Conservation (phyloP, 345 rosid genomes). For the Euphorbia pulcherrima region DNA sequence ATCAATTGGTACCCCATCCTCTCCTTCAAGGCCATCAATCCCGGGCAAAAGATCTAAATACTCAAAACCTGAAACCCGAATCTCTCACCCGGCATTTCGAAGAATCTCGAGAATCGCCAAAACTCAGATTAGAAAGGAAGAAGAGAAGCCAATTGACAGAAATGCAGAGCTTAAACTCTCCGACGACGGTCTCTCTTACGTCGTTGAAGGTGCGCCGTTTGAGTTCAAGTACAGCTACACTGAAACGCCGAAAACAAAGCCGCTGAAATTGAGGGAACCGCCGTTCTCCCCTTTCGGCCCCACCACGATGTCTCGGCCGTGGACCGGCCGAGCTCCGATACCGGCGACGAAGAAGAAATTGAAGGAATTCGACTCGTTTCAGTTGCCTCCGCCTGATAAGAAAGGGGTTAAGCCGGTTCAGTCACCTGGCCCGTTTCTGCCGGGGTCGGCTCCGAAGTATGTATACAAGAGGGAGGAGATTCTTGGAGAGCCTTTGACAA, state of each 20-base stretch:
- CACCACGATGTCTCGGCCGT: slow-evolving; percentile 75
- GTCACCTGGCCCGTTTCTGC: slow-evolving; percentile 68
- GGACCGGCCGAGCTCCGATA: slow-evolving; percentile 86
- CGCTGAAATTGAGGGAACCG: slow-evolving; percentile 69
- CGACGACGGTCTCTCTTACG: slow-evolving; percentile 66
- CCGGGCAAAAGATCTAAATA: slow-evolving; percentile 78
- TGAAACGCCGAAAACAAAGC: slow-evolving; percentile 78
- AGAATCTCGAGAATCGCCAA: slow-evolving; percentile 19
- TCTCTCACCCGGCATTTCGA: slow-evolving; percentile 44
- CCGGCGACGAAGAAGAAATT: slow-evolving; percentile 72
- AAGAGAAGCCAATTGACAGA: slow-evolving; percentile 2
- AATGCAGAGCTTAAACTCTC: slow-evolving; percentile 32
- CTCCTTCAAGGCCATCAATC: slow-evolving; percentile 67
- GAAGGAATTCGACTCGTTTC: slow-evolving; percentile 81
- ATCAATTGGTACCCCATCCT: slow-evolving; percentile 70
- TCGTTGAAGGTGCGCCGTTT: slow-evolving; percentile 82
- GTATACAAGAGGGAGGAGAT: slow-evolving; percentile 72
- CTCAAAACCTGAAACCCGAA: slow-evolving; percentile 47
- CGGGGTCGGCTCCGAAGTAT: slow-evolving; percentile 74
- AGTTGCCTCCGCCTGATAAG: slow-evolving; percentile 67
- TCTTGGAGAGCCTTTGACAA: slow-evolving; percentile 75
- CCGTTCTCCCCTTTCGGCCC: slow-evolving; percentile 87
- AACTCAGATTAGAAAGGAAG: slow-evolving; percentile 3
- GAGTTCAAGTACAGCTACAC: slow-evolving; percentile 96
- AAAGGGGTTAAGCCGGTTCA: slow-evolving; percentile 92